Base-by-base conservation (phyloP, 257 asterid species). In the Solanum sejunctum region DNA sequence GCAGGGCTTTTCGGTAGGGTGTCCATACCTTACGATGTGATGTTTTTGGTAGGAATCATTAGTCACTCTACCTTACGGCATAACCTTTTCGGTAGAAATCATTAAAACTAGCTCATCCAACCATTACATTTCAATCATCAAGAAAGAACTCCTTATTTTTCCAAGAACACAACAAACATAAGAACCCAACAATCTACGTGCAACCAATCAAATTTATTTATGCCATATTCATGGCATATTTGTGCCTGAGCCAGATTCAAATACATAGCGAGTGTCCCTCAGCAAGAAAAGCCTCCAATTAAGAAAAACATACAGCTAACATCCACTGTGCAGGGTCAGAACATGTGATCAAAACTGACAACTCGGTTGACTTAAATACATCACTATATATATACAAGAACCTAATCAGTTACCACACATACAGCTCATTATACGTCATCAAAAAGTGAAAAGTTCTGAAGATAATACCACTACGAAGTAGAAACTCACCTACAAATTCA, bases 401-500 rank as follows among this genome's bases (percentile, higher is more conserved):
- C 26, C 61, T 23, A 49, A 51, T 28, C 32, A 28, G 32, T 28
- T 28, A 28, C 61, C 82, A 77, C 13, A 16, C 45, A 51, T 54
- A 75, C 23, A 77, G 45, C 61, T 51, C 82, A 51, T 15, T 13
- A 51, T 26, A 77, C 7, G 0, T 77, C 20, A 1, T 77, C 8
- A 15, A 77, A 15, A 26, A 51, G 16, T 77, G 82, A 51, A 28
- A 28, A 28, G 32, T 28, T 28, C 32, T 28, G 1, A 28, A 28
- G 32, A 28, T 28, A 28, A 28, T 28, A 51, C 45, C 10, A 8
- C 23, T 13, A 8, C 4, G 51, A 23, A 16, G 82, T 51, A 77
- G 36, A 67, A 71, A 86, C 97, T 91, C 88, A 95, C 99, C 98
- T 52, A 95, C 99, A 87, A 97, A 97, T 89, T 97, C 98, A 86